Evolutionary conservation across 805 yeast genomes (phyloP).

Genomic region (Lipomyces starkeyi): DNA sequence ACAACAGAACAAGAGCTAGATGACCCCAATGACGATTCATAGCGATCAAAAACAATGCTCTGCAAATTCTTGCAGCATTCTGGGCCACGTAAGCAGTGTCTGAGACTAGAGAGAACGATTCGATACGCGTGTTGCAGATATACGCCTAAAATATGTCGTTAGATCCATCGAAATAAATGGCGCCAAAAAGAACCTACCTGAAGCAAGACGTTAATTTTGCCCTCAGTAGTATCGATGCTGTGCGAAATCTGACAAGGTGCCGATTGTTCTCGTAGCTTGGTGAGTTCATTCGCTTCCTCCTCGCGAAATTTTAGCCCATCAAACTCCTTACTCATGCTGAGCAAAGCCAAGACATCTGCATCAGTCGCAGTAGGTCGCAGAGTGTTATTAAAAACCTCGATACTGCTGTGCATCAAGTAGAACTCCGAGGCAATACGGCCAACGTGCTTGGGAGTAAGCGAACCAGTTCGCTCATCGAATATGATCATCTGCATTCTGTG

Average conservation of each 20-base stretch:
- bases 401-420: conserved; percentile 79
- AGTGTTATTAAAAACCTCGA: conserved; percentile 87
- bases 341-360: conserved; percentile 86
- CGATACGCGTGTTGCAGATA: conserved; percentile 73
- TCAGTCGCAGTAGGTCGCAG: conserved; percentile 85
- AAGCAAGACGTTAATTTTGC: conserved; percentile 83
- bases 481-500: conserved; percentile 91
- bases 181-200: conserved; percentile 51
- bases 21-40: conserved; percentile 90
- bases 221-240: conserved; percentile 72
- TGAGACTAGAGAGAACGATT: conserved; percentile 80
- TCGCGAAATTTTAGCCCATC: conserved; percentile 87
- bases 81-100: conserved; percentile 95
- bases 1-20: conserved; percentile 72
- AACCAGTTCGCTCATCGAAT: conserved; percentile 81
- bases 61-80: conserved; percentile 88
- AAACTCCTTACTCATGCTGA: conserved; percentile 92
- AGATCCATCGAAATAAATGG: background rate
- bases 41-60: conserved; percentile 88
- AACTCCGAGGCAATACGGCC: conserved; percentile 96
- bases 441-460: conserved; percentile 81
- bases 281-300: conserved; percentile 82
- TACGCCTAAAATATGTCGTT: conserved; percentile 53
- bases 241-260: conserved; percentile 85
- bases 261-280: conserved; percentile 53